Conservation (phyloP, 371 early-diverging fungal species). For the Apophysomyces variabilis region DNA sequence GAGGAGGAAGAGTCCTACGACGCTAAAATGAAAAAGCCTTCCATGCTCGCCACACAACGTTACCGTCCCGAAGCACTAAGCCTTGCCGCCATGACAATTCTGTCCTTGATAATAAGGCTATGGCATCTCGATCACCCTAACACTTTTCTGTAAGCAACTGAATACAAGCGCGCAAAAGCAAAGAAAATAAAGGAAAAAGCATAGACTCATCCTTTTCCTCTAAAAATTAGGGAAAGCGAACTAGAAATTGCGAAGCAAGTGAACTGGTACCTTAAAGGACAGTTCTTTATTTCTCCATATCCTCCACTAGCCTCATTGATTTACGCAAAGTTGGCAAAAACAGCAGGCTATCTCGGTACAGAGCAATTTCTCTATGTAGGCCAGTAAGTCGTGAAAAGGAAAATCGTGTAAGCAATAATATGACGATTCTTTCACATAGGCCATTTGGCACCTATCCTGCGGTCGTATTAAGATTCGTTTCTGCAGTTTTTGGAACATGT, state of each 20-base stretch:
- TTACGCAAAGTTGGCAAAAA: constrained; percentile 71
- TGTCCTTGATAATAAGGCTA: neutral
- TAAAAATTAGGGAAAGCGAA: constrained; percentile 17
- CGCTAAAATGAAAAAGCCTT: neutral
- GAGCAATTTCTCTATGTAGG: constrained; percentile 87
- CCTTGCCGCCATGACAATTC: neutral
- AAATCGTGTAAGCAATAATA: neutral
- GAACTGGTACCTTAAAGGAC: constrained; percentile 45
- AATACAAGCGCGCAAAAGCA: too few relatives aligned
- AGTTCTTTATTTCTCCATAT: constrained; percentile 46
- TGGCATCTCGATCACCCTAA: neutral
- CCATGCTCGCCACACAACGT: neutral
- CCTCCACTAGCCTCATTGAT: constrained; percentile 86
- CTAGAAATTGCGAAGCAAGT: constrained; percentile 36
- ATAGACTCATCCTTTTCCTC: neutral
- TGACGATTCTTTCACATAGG: constrained; percentile 15
- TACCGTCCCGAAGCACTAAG: neutral
- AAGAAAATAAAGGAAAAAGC: neutral
- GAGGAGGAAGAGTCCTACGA: neutral
- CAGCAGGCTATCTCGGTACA: constrained; percentile 83
- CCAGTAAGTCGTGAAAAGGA: constrained; percentile 50
- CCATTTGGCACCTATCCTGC: constrained; percentile 32
- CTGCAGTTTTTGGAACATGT: constrained; percentile 35
- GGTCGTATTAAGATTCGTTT: constrained; percentile 22
- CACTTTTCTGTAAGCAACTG: neutral